Conservation (phyloP, 2,329 filamentous ascomycete genomes). For the Celoporthe dispersa region DNA sequence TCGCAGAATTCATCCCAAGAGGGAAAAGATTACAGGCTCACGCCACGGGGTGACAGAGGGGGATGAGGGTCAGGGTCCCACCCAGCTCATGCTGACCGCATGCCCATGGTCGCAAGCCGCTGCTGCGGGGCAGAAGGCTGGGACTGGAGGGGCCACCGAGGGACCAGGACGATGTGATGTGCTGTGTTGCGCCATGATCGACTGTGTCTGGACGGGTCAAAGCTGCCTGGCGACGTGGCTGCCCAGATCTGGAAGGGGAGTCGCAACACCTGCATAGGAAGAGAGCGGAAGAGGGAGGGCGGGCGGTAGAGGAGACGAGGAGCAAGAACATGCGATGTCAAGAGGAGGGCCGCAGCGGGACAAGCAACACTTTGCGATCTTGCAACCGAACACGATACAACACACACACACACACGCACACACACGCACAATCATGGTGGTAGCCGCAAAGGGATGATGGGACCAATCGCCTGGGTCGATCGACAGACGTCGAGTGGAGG, state of each 20-base stretch:
- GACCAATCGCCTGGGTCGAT: conserved; percentile 15
- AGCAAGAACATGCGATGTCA: neutral
- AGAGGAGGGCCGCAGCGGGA: neutral
- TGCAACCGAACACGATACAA: neutral
- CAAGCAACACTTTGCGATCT: conserved; percentile 29
- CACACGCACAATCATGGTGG: conserved; percentile 10
- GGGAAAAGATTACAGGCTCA: neutral
- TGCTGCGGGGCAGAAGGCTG: neutral
- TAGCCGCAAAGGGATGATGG: conserved; percentile 3
- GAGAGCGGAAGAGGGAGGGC: neutral
- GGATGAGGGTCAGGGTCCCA: neutral
- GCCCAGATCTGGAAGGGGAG: neutral
- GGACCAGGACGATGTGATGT: neutral
- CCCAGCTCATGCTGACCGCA: neutral
- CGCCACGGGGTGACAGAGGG: neutral
- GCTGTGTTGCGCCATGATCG: neutral
- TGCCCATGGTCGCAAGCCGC: neutral
- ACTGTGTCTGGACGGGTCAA: neutral
- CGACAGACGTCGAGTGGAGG: neutral
- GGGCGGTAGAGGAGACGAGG: neutral
- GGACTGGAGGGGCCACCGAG: neutral
- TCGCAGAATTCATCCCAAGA: neutral
- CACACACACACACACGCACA: neutral
- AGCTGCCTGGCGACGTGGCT: conserved; percentile 1
- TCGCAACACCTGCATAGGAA: neutral